Evolutionary conservation across 164 flowering plant genomes (phyloP).

Genomic region (Tetrastigma voinierianum): DNA sequence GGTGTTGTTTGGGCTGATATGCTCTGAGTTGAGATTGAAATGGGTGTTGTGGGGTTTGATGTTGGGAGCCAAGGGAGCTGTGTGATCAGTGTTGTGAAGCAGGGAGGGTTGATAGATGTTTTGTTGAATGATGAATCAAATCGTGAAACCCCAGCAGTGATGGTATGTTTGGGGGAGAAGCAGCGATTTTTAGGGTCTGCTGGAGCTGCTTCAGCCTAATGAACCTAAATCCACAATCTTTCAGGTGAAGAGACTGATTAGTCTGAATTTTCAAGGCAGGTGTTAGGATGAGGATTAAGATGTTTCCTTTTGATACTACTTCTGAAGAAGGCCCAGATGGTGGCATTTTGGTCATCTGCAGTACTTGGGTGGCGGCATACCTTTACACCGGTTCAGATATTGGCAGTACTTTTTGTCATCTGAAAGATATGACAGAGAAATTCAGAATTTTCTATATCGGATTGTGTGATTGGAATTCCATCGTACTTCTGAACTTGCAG

Average conservation of each 20-base stretch:
- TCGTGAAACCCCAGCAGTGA: slow-evolving; percentile 85
- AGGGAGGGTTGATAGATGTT: slow-evolving; percentile 85
- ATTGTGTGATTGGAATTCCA: slow-evolving; percentile 90
- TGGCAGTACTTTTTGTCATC: slow-evolving; percentile 87
- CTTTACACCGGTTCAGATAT: slow-evolving; percentile 76
- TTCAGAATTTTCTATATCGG: slow-evolving; percentile 45
- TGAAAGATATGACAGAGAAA: slow-evolving; percentile 76
- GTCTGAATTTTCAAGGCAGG: slow-evolving; percentile 53
- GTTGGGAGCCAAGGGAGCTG: slow-evolving; percentile 92
- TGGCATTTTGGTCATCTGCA: slow-evolving; percentile 55
- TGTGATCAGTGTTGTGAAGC: slow-evolving; percentile 72
- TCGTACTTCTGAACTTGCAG: slow-evolving; percentile 84
- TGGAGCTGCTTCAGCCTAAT: slow-evolving; percentile 84
- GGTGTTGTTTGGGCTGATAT: not conserved
- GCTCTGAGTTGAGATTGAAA: slow-evolving; percentile 23
- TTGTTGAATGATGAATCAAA: slow-evolving; percentile 91
- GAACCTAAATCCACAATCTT: slow-evolving; percentile 83
- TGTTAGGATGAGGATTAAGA: slow-evolving; percentile 56
- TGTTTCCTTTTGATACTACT: slow-evolving; percentile 64
- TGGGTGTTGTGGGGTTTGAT: slow-evolving; percentile 93
- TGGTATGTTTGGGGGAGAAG: slow-evolving; percentile 89
- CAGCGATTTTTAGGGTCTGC: slow-evolving; percentile 88
- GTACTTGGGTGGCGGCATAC: slow-evolving; percentile 57
- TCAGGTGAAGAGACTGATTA: slow-evolving; percentile 86
- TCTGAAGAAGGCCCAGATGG: slow-evolving; percentile 78